These are phyloP conservation scores for Geotrichum citri-aurantii DNA, from an alignment of 1,139 yeast genomes.

Conservation along the genomic window DNA sequence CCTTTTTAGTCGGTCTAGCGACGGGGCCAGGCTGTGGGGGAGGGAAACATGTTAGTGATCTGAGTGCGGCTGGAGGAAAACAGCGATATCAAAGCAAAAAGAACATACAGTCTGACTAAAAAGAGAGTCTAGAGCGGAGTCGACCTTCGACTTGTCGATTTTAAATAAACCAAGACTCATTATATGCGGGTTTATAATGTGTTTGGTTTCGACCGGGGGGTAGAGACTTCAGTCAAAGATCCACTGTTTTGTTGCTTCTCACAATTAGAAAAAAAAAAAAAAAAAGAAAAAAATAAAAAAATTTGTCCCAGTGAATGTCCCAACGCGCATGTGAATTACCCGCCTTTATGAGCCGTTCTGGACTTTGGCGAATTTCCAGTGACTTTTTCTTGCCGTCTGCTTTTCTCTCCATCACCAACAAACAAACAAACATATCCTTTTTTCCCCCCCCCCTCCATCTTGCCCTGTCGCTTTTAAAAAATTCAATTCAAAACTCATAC, in stretches of 20 bases:
- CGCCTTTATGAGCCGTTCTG: background rate
- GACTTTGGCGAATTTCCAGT: background rate
- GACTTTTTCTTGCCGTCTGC: background rate
- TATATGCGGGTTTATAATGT: no score
- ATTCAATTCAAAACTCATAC: background rate
- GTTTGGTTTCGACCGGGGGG: background rate
- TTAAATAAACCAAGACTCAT: slow-evolving; percentile 10
- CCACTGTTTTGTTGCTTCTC: background rate
- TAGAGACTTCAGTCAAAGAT: background rate
- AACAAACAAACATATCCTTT: background rate
- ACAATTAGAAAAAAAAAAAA: background rate
- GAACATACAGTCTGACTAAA: slow-evolving; percentile 23
- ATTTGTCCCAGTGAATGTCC: background rate
- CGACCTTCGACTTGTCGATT: slow-evolving; percentile 17
- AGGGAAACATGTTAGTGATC: background rate
- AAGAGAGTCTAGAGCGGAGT: slow-evolving; percentile 23
- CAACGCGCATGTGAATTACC: background rate
- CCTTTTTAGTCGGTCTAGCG: slow-evolving; percentile 25
- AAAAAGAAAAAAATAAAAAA: background rate
- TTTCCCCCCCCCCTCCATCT: background rate
- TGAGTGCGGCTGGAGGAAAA: background rate
- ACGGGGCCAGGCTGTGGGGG: slow-evolving; percentile 28
- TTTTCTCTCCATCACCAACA: background rate
- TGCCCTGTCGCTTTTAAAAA: no score
- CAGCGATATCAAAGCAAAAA: background rate